Conservation (phyloP, 2,329 filamentous ascomycete genomes). For the Xylaria sp. region DNA sequence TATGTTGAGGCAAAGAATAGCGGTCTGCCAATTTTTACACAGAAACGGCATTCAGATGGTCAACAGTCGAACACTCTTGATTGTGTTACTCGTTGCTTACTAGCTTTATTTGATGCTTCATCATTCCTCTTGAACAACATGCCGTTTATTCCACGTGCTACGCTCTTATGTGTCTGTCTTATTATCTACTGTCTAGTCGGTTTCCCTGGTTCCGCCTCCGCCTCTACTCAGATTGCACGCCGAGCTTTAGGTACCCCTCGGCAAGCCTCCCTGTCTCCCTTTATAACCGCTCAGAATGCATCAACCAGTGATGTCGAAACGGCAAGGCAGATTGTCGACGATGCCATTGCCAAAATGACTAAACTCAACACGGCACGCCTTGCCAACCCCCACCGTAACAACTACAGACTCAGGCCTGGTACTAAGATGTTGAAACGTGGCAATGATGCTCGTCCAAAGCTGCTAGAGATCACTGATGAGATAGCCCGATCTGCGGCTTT, state of each 20-base stretch:
- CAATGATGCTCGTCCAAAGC: background rate
- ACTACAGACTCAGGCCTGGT: background rate
- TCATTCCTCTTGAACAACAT: background rate
- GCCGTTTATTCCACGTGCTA: background rate
- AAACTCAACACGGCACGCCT: slow-evolving; percentile 18
- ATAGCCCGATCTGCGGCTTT: slow-evolving; percentile 11
- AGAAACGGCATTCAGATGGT: background rate
- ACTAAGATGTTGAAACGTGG: background rate
- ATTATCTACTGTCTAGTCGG: background rate
- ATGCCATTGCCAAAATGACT: slow-evolving; percentile 14
- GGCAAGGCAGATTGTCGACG: slow-evolving; percentile 7
- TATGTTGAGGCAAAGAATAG: background rate
- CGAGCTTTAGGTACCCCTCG: background rate
- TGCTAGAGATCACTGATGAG: slow-evolving; percentile 11
- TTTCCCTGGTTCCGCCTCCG: background rate
- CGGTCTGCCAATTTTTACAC: background rate
- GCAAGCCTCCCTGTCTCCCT: background rate
- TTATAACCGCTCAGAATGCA: slow-evolving; percentile 3
- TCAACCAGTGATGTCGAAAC: slow-evolving; percentile 4
- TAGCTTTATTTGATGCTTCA: background rate
- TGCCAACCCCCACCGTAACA: background rate
- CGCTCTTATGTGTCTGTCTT: slow-evolving; percentile 1
- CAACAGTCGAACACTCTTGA: background rate
- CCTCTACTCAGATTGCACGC: background rate
- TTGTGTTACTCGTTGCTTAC: background rate